Evolutionary conservation across 2,329 filamentous ascomycete genomes (phyloP).

Genomic region (Metarhizium guizhouense): DNA sequence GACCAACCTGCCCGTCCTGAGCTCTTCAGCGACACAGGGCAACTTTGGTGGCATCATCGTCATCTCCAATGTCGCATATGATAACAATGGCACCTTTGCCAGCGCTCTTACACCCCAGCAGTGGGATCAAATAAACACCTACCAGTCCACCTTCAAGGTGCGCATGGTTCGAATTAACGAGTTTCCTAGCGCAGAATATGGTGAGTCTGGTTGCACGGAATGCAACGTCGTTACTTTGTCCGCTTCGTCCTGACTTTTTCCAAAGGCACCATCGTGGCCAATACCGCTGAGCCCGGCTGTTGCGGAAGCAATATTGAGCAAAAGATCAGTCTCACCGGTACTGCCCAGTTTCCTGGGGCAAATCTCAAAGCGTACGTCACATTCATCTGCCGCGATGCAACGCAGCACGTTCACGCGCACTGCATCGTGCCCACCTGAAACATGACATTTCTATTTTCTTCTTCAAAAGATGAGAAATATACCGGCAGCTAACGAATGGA

Average conservation of each 20-base stretch:
- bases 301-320: background rate
- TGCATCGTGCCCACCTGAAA: no score
- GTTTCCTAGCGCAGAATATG: conserved; percentile 42
- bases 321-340: background rate
- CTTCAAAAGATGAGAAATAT: no score
- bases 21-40: conserved; percentile 35
- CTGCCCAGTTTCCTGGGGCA: background rate
- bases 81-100: conserved; percentile 36
- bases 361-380: background rate
- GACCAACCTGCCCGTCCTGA: conserved; percentile 41
- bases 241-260: background rate
- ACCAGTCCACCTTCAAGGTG: conserved; percentile 48
- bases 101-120: conserved; percentile 47
- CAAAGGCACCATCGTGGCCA: background rate
- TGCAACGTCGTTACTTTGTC: conserved; percentile 26
- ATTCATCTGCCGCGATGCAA: background rate
- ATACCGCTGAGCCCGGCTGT: background rate
- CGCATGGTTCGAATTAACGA: conserved; percentile 53
- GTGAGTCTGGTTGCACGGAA: conserved; percentile 22
- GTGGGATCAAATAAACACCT: conserved; percentile 46
- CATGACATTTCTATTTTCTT: no score
- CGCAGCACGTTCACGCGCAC: conserved; percentile 12
- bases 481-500: background rate
- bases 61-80: conserved; percentile 43
- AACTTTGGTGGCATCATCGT: conserved; percentile 53